Evolutionary conservation across 345 rosid species (phyloP).

Genomic region (Linum lewisii): DNA sequence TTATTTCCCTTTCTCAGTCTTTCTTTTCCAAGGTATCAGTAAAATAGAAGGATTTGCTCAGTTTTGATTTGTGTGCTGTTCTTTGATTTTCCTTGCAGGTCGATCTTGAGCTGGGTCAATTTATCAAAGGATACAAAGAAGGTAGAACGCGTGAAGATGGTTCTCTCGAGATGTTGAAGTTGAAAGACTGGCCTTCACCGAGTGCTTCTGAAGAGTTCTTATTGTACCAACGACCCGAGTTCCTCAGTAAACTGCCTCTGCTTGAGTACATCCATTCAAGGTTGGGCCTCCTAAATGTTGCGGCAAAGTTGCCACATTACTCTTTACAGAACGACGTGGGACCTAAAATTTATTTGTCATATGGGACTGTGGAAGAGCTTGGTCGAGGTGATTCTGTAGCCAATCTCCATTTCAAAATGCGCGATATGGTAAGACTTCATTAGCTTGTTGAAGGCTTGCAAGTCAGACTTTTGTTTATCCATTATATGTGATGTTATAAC

Average conservation of each 20-base stretch:
- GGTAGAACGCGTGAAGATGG: slow-evolving; percentile 46
- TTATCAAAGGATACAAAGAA: slow-evolving; percentile 60
- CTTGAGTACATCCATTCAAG: slow-evolving; percentile 91
- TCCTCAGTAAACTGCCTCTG: slow-evolving; percentile 76
- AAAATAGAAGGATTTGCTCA: not conserved
- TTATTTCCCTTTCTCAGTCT: not conserved
- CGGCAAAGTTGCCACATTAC: slow-evolving; percentile 93
- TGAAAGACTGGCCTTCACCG: slow-evolving; percentile 96
- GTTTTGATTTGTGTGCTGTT: slow-evolving; percentile 10
- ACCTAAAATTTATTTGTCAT: slow-evolving; percentile 74
- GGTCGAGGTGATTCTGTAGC: slow-evolving; percentile 54
- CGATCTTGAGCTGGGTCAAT: slow-evolving; percentile 63
- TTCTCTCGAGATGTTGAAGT: slow-evolving; percentile 45
- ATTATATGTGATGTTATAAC: not conserved
- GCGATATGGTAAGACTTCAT: slow-evolving; percentile 48
- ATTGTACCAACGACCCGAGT: slow-evolving; percentile 78
- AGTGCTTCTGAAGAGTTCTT: slow-evolving; percentile 87
- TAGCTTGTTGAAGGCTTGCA: not conserved
- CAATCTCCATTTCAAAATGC: slow-evolving; percentile 66
- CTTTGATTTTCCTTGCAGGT: slow-evolving; percentile 39
- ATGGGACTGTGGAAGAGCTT: slow-evolving; percentile 53
- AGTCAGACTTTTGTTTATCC: not conserved
- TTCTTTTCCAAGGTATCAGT: not conserved
- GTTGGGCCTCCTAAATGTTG: slow-evolving; percentile 88
- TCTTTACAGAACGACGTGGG: slow-evolving; percentile 91